A percentile compares a stretch with the other conserved stretches of the same genome.
These are phyloP conservation scores for Fusarium newnesense DNA, from an alignment of 2,329 filamentous ascomycete genomes.

Conservation along the genomic window DNA sequence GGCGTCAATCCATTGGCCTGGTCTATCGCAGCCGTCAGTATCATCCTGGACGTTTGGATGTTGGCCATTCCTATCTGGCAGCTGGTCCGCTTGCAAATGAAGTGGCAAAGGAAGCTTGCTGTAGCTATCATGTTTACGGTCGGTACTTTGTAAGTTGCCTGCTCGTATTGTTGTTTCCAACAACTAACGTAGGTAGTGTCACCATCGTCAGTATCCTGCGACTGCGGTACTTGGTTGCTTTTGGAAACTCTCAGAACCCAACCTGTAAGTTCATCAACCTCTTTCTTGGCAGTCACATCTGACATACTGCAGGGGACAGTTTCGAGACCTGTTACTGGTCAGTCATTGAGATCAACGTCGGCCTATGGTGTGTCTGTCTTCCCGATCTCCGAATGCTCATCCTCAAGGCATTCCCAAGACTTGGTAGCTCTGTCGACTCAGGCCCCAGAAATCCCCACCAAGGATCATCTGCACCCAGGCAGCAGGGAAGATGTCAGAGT, in stretches of 20 bases:
- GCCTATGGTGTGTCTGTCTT: background rate
- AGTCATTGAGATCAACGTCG: background rate
- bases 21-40: conserved; percentile 10
- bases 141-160: background rate
- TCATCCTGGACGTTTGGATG: conserved; percentile 3
- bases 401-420: background rate
- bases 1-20: conserved; percentile 18
- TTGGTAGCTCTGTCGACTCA: background rate
- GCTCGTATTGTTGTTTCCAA: fast-evolving
- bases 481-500: background rate
- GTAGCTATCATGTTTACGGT: conserved; percentile 4
- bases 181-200: background rate
- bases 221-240: background rate
- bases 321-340: conserved; percentile 5
- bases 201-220: conserved; percentile 8
- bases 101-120: conserved; percentile 13
- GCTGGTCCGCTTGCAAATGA: background rate
- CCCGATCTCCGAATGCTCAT: background rate
- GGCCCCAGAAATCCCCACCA: background rate
- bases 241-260: conserved; percentile 10
- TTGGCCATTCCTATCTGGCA: background rate
- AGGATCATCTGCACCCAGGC: background rate
- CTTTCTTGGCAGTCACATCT: fast-evolving
- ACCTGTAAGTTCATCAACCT: background rate
- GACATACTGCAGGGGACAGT: background rate